These are phyloP conservation scores for Pezizomycotina sp. DNA, from an alignment of 2,329 filamentous ascomycete genomes.

Conservation along the genomic window DNA sequence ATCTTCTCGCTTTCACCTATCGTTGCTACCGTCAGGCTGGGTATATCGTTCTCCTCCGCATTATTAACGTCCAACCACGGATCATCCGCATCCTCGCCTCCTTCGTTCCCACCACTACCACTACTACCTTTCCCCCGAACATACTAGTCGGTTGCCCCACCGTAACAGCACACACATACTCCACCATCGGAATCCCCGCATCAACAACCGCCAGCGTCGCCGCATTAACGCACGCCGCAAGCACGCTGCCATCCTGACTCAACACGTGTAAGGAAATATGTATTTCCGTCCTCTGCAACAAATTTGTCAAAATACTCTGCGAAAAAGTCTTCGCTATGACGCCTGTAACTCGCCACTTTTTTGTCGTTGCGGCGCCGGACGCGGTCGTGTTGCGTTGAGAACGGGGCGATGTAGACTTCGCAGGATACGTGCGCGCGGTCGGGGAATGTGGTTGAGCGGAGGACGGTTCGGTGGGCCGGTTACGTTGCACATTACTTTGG, in stretches of 20 bases:
- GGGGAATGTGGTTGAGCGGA: slow-evolving; percentile 31
- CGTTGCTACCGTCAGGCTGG: slow-evolving; percentile 72
- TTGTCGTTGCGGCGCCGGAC: slow-evolving; percentile 65
- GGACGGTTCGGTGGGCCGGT: slow-evolving; percentile 61
- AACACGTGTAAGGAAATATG: slow-evolving; percentile 71
- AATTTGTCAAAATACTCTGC: slow-evolving; percentile 62
- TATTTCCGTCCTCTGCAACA: slow-evolving; percentile 80
- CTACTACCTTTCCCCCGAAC: too few relatives aligned
- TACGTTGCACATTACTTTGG: slow-evolving; percentile 86
- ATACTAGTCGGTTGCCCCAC: slow-evolving; percentile 48
- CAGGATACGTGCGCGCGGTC: slow-evolving; percentile 56
- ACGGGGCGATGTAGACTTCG: slow-evolving; percentile 71
- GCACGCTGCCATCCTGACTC: slow-evolving; percentile 72
- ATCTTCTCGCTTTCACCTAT: slow-evolving; percentile 59
- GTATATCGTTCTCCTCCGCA: slow-evolving; percentile 72
- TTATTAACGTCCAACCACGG: slow-evolving; percentile 65
- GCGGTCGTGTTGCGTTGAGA: slow-evolving; percentile 72
- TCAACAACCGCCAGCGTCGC: slow-evolving; percentile 82
- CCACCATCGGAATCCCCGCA: slow-evolving; percentile 86
- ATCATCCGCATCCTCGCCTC: slow-evolving; percentile 48
- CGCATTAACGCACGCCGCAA: slow-evolving; percentile 82
- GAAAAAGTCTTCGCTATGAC: slow-evolving; percentile 64
- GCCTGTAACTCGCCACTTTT: slow-evolving; percentile 63
- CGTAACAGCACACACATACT: slow-evolving; percentile 78
- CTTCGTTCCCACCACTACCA: slow-evolving; percentile 4